Percentiles rank a stretch among this genome's conserved stretches.
phyloP scores from a whole-genome alignment of 2,329 filamentous ascomycete species.

The Aspergillus glaucus region DNA sequence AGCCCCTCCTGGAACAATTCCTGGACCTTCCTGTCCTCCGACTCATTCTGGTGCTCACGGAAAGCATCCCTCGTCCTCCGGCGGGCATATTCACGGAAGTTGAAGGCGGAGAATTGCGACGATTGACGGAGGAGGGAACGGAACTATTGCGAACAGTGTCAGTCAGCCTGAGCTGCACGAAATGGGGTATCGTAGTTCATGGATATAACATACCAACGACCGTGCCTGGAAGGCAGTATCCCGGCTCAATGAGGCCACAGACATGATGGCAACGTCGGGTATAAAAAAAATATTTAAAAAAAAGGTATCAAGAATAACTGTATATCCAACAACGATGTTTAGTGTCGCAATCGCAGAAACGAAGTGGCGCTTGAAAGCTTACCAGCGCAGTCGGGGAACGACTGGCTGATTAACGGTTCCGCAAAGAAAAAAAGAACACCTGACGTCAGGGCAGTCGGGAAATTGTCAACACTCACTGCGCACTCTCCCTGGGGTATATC shows the following conservation, averaged over 20 bases:
- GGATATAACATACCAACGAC: slow-evolving; percentile 35
- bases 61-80: slow-evolving; percentile 88
- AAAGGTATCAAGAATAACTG: background rate
- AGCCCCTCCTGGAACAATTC: slow-evolving; percentile 84
- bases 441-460: slow-evolving; percentile 4
- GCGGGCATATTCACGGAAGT: slow-evolving; percentile 94
- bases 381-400: background rate
- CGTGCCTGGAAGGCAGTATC: slow-evolving; percentile 43
- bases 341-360: background rate
- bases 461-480: background rate
- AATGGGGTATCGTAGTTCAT: background rate
- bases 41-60: slow-evolving; percentile 66
- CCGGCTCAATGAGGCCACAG: slow-evolving; percentile 35
- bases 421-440: slow-evolving; percentile 2
- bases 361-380: background rate
- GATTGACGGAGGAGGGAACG: slow-evolving; percentile 84
- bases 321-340: background rate
- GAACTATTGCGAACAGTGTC: slow-evolving; percentile 53
- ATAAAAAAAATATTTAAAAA: slow-evolving; percentile 7
- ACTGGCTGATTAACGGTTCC: slow-evolving; percentile 1
- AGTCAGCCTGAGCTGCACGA: background rate
- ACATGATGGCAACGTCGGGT: slow-evolving; percentile 29
- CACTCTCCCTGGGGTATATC: background rate
- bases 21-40: slow-evolving; percentile 71
- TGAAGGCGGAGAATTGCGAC: slow-evolving; percentile 84